These are phyloP conservation scores for Colletotrichum orbiculare DNA, from an alignment of 2,329 filamentous ascomycete genomes.

Conservation along the genomic window DNA sequence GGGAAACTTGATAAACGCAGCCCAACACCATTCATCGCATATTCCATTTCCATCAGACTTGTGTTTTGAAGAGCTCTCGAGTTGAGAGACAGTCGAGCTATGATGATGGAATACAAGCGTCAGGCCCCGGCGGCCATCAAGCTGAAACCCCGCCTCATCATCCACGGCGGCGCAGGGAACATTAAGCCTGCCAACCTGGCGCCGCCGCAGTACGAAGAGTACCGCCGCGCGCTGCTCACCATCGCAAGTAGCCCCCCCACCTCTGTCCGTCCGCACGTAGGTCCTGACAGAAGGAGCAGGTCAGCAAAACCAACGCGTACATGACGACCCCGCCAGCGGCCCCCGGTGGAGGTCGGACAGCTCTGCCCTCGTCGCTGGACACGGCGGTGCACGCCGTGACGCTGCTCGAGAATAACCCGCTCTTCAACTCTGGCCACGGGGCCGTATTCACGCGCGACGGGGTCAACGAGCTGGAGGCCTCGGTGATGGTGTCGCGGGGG, in stretches of 20 bases:
- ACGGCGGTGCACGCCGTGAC: conserved; percentile 80
- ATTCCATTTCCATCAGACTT: background rate
- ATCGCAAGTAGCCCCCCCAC: conserved; percentile 61
- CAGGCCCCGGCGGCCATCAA: conserved; percentile 37
- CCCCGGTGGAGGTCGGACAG: background rate
- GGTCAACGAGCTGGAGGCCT: conserved; percentile 86
- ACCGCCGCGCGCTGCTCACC: conserved; percentile 68
- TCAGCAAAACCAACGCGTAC: conserved; percentile 57
- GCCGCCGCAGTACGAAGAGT: conserved; percentile 66
- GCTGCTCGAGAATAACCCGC: conserved; percentile 80
- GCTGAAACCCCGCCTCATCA: conserved; percentile 69
- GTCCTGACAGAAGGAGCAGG: conserved; percentile 42
- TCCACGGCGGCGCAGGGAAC: conserved; percentile 80
- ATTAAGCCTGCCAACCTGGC: conserved; percentile 70
- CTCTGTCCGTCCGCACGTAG: too few relatives aligned
- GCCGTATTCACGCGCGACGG: conserved; percentile 89
- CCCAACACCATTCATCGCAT: background rate
- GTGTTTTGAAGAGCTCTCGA: too few relatives aligned
- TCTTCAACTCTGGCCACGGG: conserved; percentile 87
- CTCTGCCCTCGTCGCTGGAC: conserved; percentile 71
- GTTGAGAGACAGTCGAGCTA: background rate
- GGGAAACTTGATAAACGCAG: background rate
- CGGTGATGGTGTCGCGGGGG: conserved; percentile 83
- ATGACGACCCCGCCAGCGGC: conserved; percentile 51
- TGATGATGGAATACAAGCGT: conserved; percentile 55